Conservation (phyloP, 768 basidiomycete genomes). For the Imleria badia region DNA sequence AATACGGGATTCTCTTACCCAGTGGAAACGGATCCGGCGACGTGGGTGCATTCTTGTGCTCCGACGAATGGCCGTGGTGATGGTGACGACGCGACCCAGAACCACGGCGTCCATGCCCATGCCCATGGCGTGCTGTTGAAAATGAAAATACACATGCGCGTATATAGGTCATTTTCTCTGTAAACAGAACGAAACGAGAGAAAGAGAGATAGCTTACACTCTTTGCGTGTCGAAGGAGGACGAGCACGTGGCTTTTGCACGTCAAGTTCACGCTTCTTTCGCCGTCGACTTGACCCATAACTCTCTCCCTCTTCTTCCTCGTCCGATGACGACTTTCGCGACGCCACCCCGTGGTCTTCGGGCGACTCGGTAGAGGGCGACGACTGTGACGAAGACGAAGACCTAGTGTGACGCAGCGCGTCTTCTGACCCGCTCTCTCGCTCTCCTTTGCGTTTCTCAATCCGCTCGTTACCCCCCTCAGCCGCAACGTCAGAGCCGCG, state of each 20-base stretch:
- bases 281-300: conserved; percentile 13
- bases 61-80: conserved; percentile 1
- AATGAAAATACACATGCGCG: not conserved
- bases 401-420: not conserved
- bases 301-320: conserved; percentile 11
- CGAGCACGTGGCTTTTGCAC: not conserved
- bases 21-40: conserved; percentile 23
- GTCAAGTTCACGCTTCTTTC: conserved; percentile 22
- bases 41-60: not conserved
- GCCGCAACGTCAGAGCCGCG: not conserved
- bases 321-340: conserved; percentile 10
- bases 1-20: conserved; percentile 7
- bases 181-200: not conserved
- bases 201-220: conserved; percentile 7
- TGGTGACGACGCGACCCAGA: conserved; percentile 14
- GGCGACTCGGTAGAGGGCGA: conserved; percentile 8
- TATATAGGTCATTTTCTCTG: not conserved
- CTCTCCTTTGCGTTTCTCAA: conserved; percentile 19
- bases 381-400: conserved; percentile 14
- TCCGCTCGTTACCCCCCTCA: conserved; percentile 1
- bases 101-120: conserved; percentile 1
- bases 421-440: conserved; percentile 3
- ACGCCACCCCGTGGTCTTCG: conserved; percentile 7
- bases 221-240: conserved; percentile 8
- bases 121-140: conserved; percentile 3